Evolutionary conservation across 2,329 filamentous ascomycete species (phyloP), one percentile per base, ranked within the genome.

Genomic region (Dissoconium aciculare): DNA sequence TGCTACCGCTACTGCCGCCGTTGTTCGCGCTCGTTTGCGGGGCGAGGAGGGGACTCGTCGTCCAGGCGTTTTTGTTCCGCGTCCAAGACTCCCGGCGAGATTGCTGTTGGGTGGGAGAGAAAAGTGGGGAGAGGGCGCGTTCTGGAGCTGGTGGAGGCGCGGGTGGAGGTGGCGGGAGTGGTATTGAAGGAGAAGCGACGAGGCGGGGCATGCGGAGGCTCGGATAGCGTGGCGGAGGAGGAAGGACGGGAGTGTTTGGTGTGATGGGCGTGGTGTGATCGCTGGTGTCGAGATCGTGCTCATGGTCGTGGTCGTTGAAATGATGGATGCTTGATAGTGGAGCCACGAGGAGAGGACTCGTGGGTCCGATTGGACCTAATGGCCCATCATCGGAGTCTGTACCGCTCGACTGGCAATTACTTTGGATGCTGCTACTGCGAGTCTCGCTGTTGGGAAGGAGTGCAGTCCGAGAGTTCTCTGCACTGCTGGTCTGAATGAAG

Each of bases 381-480:
- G 19, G 8, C 8, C 19, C 19, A 23, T n/a, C n/a, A n/a, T n/a
- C n/a, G 19, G 8, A 8, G 19, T 8, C 8, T n/a, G 19, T 23
- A n/a, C 19, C 19, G 19, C 8, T 8, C 8, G 19, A 23, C n/a
- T n/a, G n/a, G n/a, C n/a, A n/a, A n/a, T n/a, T n/a, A n/a, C n/a
- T n/a, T n/a, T n/a, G n/a, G n/a, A n/a, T n/a, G n/a, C n/a, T n/a
- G n/a, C n/a, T n/a, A n/a, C n/a, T n/a, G n/a, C n/a, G n/a, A n/a
- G n/a, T n/a, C n/a, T n/a, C n/a, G n/a, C n/a, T n/a, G 19, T n/a
- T n/a, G 19, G 19, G 19, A 23, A 23, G 19, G 19, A 23, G 19
- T n/a, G 19, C 19, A n/a, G 19, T n/a, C 8, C 19, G 19, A n/a
- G 19, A 23, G 19, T 23, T n/a, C 19, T 23, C 8, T n/a, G 8